Evolutionary conservation across 495 filamentous ascomycete species (phyloP).

Genomic region (Pseudomonodictys pantanalensis): DNA sequence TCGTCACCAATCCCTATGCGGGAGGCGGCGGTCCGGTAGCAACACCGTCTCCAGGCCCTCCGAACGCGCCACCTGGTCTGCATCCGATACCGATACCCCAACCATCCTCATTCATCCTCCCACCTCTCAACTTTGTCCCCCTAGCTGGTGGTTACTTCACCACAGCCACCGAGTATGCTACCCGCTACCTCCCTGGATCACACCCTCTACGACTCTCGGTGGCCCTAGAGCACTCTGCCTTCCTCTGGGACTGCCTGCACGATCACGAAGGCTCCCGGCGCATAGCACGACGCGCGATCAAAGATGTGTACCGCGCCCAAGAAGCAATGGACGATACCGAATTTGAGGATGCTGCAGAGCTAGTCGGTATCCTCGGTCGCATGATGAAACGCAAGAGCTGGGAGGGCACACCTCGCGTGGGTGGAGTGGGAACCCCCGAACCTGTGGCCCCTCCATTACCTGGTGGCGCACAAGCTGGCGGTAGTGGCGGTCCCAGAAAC

Average conservation of each 20-base stretch:
- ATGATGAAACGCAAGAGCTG: conserved; percentile 45
- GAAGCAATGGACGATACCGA: conserved; percentile 88
- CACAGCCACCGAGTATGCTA: conserved; percentile 71
- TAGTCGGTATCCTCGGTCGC: conserved; percentile 47
- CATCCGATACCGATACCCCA: conserved; percentile 40
- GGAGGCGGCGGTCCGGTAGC: conserved; percentile 31
- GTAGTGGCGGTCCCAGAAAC: not conserved
- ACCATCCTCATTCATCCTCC: conserved; percentile 69
- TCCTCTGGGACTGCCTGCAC: conserved; percentile 89
- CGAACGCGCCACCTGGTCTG: conserved; percentile 43
- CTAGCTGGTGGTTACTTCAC: conserved; percentile 77
- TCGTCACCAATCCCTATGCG: conserved; percentile 46
- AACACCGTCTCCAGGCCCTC: conserved; percentile 43
- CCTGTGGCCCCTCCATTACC: not conserved
- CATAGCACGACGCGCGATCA: conserved; percentile 77
- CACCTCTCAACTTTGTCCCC: conserved; percentile 77
- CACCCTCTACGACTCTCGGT: conserved; percentile 88
- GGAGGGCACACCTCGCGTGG: conserved; percentile 34
- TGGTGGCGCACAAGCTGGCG: conserved; percentile 10
- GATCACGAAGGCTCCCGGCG: conserved; percentile 70
- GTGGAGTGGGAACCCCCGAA: conserved; percentile 20
- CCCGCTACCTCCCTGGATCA: conserved; percentile 72
- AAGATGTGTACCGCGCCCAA: conserved; percentile 83
- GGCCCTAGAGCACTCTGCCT: conserved; percentile 91
- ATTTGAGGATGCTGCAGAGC: conserved; percentile 51